Evolutionary conservation across 169 alveolate genomes (phyloP), one percentile per base, ranked within the genome.

Genomic region (Plasmodium inui): DNA sequence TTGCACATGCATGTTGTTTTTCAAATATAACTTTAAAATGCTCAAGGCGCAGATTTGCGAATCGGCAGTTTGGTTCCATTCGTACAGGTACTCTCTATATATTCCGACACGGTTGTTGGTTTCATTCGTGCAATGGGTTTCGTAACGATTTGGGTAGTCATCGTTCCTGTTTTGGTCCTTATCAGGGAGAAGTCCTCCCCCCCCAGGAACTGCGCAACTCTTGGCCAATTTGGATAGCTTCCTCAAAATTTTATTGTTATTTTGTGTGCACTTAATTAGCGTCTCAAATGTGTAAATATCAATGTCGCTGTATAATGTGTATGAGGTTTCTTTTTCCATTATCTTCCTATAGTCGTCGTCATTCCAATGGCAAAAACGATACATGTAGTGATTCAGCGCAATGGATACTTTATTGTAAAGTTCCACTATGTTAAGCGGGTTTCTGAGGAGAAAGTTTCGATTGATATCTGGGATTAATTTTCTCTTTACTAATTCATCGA

Each of bases 1-100:
- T 32, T 72, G 32, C 22, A 72, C 61, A 19, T 73, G 72, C 61
- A 82, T 53, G 44, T 82, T 78, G 37, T 78, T 55, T 30, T 82
- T 80, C 74, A 91, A 73, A 91, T 91, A 91, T 73, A 91, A 57
- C 74, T 91, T 91, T 32, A 91, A 76, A 50, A 91, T 81, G 78
- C 95, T 91, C 76, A 91, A 82, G 19, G 95, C 83, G 39, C 92
- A 91, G 17, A 50, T 91, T 26, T 91, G 95, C 0, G 95, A 22
- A 82, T 91, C 95, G n/a, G 92, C 70, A 14, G 76, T 82, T 78
- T 34, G 26, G 84, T 91, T 91, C 95, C 95, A 91, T 73, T 91
- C 95, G 78, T 82, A 82, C 34, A 91, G 22, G 71, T 81, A 70
- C 74, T 91, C 92, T 82, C 90, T 30, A 81, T 91, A 91, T 39